phyloP scores from a whole-genome alignment of 2,329 filamentous ascomycete genomes.

The Xylariales sp. region DNA sequence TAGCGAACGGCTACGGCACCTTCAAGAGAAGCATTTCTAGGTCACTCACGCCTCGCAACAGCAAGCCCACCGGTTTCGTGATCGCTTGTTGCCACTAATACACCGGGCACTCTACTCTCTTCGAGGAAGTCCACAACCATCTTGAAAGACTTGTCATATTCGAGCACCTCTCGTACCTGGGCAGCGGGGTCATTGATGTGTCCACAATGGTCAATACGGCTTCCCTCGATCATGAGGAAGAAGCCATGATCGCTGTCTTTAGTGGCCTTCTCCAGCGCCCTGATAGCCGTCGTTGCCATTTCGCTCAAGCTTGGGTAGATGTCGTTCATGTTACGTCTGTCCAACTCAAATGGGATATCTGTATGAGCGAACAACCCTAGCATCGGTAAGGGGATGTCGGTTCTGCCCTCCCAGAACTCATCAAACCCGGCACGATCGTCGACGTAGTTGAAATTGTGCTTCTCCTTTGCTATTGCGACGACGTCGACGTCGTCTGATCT shows the following conservation, averaged over 20 bases:
- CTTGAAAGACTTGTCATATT: slow-evolving; percentile 83
- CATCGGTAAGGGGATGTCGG: slow-evolving; percentile 66
- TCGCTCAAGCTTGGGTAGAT: slow-evolving; percentile 85
- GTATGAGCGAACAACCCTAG: slow-evolving; percentile 77
- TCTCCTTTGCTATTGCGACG: slow-evolving; percentile 64
- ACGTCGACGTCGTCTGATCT: slow-evolving; percentile 75
- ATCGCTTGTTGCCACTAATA: slow-evolving; percentile 87
- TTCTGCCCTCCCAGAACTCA: slow-evolving; percentile 60
- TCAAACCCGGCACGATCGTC: slow-evolving; percentile 72
- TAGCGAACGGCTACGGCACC: slow-evolving; percentile 35
- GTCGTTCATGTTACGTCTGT: slow-evolving; percentile 73
- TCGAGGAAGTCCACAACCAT: slow-evolving; percentile 81
- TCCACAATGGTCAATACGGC: slow-evolving; percentile 91
- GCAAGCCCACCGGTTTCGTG: slow-evolving; percentile 93
- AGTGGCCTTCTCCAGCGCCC: slow-evolving; percentile 75
- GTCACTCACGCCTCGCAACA: slow-evolving; percentile 64
- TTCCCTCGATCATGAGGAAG: slow-evolving; percentile 98
- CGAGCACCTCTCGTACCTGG: slow-evolving; percentile 88
- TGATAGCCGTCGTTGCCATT: slow-evolving; percentile 81
- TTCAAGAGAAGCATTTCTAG: slow-evolving; percentile 3
- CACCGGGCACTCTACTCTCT: slow-evolving; percentile 64
- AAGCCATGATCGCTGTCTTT: slow-evolving; percentile 84
- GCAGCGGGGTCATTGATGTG: slow-evolving; percentile 80
- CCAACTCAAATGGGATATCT: slow-evolving; percentile 91
- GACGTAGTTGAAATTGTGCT: slow-evolving; percentile 76